These are phyloP conservation scores for Articulospora tetracladia DNA, from an alignment of 495 filamentous ascomycete genomes.

Conservation along the genomic window DNA sequence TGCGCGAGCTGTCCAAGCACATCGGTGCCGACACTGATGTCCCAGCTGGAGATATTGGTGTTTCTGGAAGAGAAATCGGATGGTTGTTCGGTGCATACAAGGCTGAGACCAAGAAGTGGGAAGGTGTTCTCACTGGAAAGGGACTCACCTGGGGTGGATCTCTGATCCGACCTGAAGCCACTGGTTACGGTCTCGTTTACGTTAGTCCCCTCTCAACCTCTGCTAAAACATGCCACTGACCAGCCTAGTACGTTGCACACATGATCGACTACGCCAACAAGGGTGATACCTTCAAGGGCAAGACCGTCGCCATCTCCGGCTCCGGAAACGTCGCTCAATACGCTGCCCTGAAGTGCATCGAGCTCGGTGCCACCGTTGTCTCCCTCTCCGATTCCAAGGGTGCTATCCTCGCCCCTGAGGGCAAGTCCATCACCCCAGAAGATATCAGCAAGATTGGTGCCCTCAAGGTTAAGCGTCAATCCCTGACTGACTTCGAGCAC, in stretches of 20 bases:
- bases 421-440: conserved; percentile 66
- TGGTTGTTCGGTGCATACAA: conserved; percentile 97
- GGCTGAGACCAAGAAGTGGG: conserved; percentile 81
- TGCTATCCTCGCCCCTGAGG: conserved; percentile 64
- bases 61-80: conserved; percentile 84
- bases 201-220: conserved; percentile 24
- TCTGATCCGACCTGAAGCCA: conserved; percentile 95
- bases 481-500: conserved; percentile 58
- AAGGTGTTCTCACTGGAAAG: conserved; percentile 95
- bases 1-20: conserved; percentile 90
- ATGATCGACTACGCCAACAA: conserved; percentile 91
- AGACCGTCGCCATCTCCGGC: conserved; percentile 93
- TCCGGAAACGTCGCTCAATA: conserved; percentile 99
- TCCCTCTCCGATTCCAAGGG: conserved; percentile 95
- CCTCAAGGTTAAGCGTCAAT: conserved; percentile 83
- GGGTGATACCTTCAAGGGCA: conserved; percentile 76
- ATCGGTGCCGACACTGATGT: conserved; percentile 97
- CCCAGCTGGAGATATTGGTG: conserved; percentile 91
- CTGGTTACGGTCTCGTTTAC: conserved; percentile 95
- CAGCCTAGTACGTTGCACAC: conserved; percentile 73
- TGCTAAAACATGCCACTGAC: not conserved
- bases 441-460: conserved; percentile 73
- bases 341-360: conserved; percentile 93
- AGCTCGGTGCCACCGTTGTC: conserved; percentile 89
- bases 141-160: conserved; percentile 88